Evolutionary conservation across 2,329 filamentous ascomycete species (phyloP).

Genomic region (Claviceps paspali): DNA sequence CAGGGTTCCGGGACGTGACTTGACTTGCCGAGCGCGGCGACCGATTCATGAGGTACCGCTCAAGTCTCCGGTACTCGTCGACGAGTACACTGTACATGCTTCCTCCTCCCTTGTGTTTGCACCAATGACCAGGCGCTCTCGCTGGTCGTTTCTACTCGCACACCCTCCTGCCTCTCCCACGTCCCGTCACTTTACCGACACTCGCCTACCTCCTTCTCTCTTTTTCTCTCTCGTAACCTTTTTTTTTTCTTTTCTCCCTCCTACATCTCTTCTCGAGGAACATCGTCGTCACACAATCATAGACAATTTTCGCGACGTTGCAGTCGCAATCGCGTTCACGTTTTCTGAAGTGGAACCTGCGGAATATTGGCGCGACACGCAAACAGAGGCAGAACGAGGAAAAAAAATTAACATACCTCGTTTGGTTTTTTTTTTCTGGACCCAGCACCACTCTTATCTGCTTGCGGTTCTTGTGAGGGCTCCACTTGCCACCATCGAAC

Average conservation of each 20-base stretch:
- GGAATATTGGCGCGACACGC: conserved; percentile 7
- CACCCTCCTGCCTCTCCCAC: conserved; percentile 9
- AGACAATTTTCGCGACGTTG: conserved; percentile 1
- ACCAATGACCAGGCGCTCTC: conserved; percentile 4
- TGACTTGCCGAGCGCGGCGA: neutral
- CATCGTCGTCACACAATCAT: conserved; percentile 3
- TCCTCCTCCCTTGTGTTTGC: conserved; percentile 6
- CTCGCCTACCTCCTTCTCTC: conserved; percentile 6
- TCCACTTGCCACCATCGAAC: conserved; percentile 12
- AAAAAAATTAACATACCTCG: conserved; percentile 8
- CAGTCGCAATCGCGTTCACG: conserved; percentile 9
- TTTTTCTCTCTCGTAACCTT: conserved; percentile 12
- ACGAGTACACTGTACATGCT: neutral
- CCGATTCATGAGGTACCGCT: too few species aligned
- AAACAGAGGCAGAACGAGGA: conserved; percentile 6
- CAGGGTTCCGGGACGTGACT: too few species aligned
- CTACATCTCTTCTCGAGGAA: conserved; percentile 6
- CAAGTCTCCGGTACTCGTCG: neutral
- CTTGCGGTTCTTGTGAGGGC: conserved; percentile 12
- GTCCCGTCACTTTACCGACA: conserved; percentile 9
- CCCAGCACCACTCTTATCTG: conserved; percentile 11
- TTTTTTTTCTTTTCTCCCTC: conserved; percentile 10
- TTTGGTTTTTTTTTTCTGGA: conserved; percentile 10
- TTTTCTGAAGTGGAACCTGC: conserved; percentile 4
- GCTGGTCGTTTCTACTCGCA: conserved; percentile 9